Evolutionary conservation across 805 yeast genomes (phyloP).

Genomic region (Candida xiaguanensis): DNA sequence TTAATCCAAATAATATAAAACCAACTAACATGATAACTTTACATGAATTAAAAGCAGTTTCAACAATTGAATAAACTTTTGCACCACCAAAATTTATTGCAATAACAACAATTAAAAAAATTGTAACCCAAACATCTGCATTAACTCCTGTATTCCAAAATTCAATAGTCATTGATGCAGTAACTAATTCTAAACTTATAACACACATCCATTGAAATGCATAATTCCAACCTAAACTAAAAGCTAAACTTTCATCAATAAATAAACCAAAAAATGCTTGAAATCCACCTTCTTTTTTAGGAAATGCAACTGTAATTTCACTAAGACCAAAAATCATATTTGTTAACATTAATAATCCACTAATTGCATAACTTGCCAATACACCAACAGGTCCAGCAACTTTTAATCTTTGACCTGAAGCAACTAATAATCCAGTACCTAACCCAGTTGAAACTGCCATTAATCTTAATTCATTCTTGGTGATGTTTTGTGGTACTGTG

Average conservation of each 20-base stretch:
- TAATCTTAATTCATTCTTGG: conserved; percentile 25
- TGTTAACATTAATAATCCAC: conserved; percentile 27
- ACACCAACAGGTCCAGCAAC: conserved; percentile 37
- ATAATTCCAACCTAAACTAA: conserved; percentile 41
- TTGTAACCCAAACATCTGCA: conserved; percentile 54
- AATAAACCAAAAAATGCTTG: conserved; percentile 49
- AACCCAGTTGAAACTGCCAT: conserved; percentile 34
- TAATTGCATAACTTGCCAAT: conserved; percentile 30
- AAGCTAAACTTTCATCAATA: conserved; percentile 34
- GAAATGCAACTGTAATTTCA: conserved; percentile 55
- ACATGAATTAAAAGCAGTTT: conserved; percentile 33
- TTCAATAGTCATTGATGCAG: conserved; percentile 58
- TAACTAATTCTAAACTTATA: conserved; percentile 60
- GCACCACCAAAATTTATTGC: conserved; percentile 44
- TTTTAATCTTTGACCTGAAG: conserved; percentile 32
- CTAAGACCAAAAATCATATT: conserved; percentile 39
- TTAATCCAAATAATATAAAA: conserved; percentile 37
- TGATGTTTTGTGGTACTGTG: conserved; percentile 11
- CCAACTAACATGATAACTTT: conserved; percentile 36
- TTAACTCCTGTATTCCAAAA: conserved; percentile 51
- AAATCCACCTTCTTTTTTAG: conserved; percentile 58
- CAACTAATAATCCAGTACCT: conserved; percentile 43
- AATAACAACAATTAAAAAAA: conserved; percentile 46
- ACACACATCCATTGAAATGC: conserved; percentile 62
- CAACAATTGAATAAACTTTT: conserved; percentile 44